phyloP scores from a whole-genome alignment of 1,284 basidiomycete species.

The Caloboletus inedulis region DNA sequence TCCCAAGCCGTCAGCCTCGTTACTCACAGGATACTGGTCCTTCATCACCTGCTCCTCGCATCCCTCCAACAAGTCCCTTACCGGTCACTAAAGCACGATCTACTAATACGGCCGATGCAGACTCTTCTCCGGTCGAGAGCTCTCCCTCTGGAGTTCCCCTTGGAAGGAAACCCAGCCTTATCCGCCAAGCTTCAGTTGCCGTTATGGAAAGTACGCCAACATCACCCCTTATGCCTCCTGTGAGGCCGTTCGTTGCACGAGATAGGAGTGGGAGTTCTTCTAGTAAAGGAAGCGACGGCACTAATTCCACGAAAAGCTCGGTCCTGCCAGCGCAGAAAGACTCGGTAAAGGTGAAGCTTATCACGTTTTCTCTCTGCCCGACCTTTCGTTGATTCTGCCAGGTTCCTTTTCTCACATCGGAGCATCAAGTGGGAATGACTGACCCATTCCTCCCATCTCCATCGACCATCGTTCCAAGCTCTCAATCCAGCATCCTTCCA shows the following conservation, averaged over 20 bases:
- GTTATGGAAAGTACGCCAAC: slow-evolving; percentile 39
- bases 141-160: slow-evolving; percentile 12
- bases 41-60: slow-evolving; percentile 34
- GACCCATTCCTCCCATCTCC: slow-evolving; percentile 81
- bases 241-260: slow-evolving; percentile 44
- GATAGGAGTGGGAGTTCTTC: slow-evolving; percentile 49
- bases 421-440: slow-evolving; percentile 62
- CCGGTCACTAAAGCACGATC: slow-evolving; percentile 49
- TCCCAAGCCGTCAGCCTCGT: slow-evolving; percentile 38
- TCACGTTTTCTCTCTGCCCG: not conserved
- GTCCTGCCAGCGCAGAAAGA: slow-evolving; percentile 65
- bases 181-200: slow-evolving; percentile 45
- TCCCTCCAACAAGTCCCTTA: slow-evolving; percentile 31
- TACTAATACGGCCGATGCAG: slow-evolving; percentile 45
- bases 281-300: slow-evolving; percentile 36
- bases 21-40: slow-evolving; percentile 50
- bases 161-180: slow-evolving; percentile 40
- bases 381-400: slow-evolving; percentile 26
- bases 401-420: slow-evolving; percentile 65
- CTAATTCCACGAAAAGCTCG: slow-evolving; percentile 31
- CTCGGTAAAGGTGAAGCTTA: slow-evolving; percentile 57
- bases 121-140: slow-evolving; percentile 21
- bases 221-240: slow-evolving; percentile 39
- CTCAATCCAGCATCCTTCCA: slow-evolving; percentile 41
- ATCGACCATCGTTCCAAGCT: slow-evolving; percentile 48